Percentiles rank a stretch among this genome's conserved stretches.
These are phyloP conservation scores for Orbilia blumenaviensis DNA, from an alignment of 2,329 filamentous ascomycete genomes.

Conservation along the genomic window DNA sequence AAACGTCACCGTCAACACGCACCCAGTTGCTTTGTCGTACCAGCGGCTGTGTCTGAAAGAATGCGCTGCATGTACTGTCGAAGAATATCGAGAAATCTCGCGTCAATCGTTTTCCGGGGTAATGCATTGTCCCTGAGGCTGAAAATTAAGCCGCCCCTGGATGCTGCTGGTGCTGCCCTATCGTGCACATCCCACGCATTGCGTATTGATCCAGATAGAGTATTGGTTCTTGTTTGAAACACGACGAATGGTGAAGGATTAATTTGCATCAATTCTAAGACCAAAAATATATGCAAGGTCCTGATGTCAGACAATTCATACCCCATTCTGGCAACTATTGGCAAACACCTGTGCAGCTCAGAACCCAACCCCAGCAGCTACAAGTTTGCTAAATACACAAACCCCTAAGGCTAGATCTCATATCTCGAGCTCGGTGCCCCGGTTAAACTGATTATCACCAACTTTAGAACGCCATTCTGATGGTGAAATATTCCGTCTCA, in stretches of 20 bases:
- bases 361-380: too few relatives aligned
- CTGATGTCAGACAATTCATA: neutral
- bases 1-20: neutral
- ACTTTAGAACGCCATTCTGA: neutral
- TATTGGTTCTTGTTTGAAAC: constrained; percentile 1
- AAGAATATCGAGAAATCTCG: neutral
- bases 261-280: neutral
- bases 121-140: constrained; percentile 22
- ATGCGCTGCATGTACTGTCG: too few relatives aligned
- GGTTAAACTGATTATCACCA: neutral
- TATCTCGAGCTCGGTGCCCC: too few relatives aligned
- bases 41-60: constrained; percentile 5
- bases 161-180: neutral
- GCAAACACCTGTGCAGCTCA: too few relatives aligned
- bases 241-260: neutral
- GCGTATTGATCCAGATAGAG: neutral
- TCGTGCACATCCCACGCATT: neutral
- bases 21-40: neutral
- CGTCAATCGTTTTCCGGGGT: constrained; percentile 1
- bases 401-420: too few relatives aligned
- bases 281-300: neutral
- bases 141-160: constrained; percentile 1
- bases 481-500: too few relatives aligned
- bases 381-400: too few relatives aligned
- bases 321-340: neutral